A percentile compares a stretch with the other conserved stretches of the same genome.
Evolutionary conservation across 352 stramenopile genomes (phyloP).

Genomic region (Pythium sp.): DNA sequence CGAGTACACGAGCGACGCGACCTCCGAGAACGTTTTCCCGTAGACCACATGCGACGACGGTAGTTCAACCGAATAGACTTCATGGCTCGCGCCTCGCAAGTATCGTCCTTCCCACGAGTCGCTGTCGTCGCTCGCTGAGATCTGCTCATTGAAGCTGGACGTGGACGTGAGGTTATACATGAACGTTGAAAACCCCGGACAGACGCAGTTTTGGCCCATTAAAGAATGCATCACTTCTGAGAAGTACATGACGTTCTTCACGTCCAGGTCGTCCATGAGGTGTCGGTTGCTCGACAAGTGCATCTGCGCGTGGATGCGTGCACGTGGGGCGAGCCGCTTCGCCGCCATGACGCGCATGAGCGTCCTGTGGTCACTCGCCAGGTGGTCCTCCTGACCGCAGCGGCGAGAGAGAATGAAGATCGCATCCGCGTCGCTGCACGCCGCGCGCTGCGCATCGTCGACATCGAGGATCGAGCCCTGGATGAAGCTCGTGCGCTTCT

Average conservation of each 20-base stretch:
- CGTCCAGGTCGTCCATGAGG: slow-evolving; percentile 69
- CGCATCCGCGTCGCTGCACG: slow-evolving; percentile 55
- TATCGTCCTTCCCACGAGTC: slow-evolving; percentile 75
- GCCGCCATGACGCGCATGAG: slow-evolving; percentile 79
- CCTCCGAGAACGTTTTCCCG: slow-evolving; percentile 76
- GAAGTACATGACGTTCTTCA: slow-evolving; percentile 80
- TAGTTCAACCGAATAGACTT: slow-evolving; percentile 75
- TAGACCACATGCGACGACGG: slow-evolving; percentile 49
- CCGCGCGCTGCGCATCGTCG: slow-evolving; percentile 71
- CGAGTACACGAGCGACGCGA: slow-evolving; percentile 72
- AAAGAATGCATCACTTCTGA: slow-evolving; percentile 78
- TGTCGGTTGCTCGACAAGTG: slow-evolving; percentile 73
- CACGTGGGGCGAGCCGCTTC: slow-evolving; percentile 53
- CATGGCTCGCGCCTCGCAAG: slow-evolving; percentile 66
- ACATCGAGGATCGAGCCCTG: slow-evolving; percentile 79
- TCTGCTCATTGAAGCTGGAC: slow-evolving; percentile 54
- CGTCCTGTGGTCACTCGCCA: slow-evolving; percentile 72
- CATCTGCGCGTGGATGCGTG: slow-evolving; percentile 71
- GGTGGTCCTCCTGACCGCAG: slow-evolving; percentile 62
- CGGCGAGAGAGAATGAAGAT: slow-evolving; percentile 79
- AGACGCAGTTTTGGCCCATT: slow-evolving; percentile 84
- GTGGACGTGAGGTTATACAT: slow-evolving; percentile 87
- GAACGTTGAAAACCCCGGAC: slow-evolving; percentile 82
- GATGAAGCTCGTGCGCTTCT: slow-evolving; percentile 81
- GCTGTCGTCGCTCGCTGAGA: slow-evolving; percentile 22